These are phyloP conservation scores for Patellaria atrata DNA, from an alignment of 495 filamentous ascomycete species.

Conservation along the genomic window DNA sequence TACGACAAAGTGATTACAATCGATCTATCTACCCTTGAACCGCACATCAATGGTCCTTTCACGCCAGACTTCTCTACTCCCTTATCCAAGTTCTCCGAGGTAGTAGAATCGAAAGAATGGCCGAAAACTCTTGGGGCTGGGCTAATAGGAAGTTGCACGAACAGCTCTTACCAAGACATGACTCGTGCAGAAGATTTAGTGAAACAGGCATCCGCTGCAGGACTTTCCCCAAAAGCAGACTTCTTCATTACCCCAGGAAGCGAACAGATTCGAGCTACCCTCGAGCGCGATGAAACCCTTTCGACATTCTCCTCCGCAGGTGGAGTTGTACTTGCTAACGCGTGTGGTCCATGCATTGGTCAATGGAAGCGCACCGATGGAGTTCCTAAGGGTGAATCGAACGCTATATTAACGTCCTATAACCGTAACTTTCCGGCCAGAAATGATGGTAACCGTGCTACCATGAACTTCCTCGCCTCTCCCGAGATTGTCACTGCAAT, in stretches of 20 bases:
- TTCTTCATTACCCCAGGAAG: slow-evolving; percentile 96
- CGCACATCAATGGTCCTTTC: slow-evolving; percentile 95
- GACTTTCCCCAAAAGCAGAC: slow-evolving; percentile 71
- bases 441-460: slow-evolving; percentile 89
- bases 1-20: slow-evolving; percentile 92
- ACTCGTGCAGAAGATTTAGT: slow-evolving; percentile 82
- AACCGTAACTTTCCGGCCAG: slow-evolving; percentile 97
- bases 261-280: slow-evolving; percentile 89
- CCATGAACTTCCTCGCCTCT: slow-evolving; percentile 97
- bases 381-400: slow-evolving; percentile 65
- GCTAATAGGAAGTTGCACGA: slow-evolving; percentile 94
- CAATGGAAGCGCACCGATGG: slow-evolving; percentile 91
- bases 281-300: slow-evolving; percentile 74
- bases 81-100: slow-evolving; percentile 70
- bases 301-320: slow-evolving; percentile 77
- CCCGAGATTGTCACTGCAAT: slow-evolving; percentile 95
- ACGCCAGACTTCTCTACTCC: slow-evolving; percentile 91
- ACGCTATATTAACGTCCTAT: slow-evolving; percentile 93
- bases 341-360: slow-evolving; percentile 89
- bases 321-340: slow-evolving; percentile 82
- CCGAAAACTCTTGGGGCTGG: slow-evolving; percentile 80
- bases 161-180: slow-evolving; percentile 98
- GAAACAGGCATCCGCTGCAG: slow-evolving; percentile 73
- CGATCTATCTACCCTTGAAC: slow-evolving; percentile 77
- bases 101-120: slow-evolving; percentile 74